These are phyloP conservation scores for Phalaenopsis equestris DNA, from an alignment of 106 monocot genomes.

Conservation along the genomic window DNA sequence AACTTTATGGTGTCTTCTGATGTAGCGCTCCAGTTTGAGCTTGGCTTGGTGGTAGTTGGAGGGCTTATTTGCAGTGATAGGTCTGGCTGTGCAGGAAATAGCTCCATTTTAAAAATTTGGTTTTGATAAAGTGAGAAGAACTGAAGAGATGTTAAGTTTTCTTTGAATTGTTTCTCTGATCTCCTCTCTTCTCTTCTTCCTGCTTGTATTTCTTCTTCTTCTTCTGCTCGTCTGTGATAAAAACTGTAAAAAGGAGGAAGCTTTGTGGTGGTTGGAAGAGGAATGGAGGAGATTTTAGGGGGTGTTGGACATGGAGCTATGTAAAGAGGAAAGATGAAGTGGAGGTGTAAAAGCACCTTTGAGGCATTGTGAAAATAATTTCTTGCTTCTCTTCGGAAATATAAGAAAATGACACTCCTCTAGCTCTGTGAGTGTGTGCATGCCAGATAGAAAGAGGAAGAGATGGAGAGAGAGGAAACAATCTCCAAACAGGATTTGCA, in stretches of 20 bases:
- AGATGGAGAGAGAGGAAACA: neutral
- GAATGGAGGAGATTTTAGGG: neutral
- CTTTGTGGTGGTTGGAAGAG: neutral
- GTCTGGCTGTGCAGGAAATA: slow-evolving; percentile 18
- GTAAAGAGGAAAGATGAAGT: neutral
- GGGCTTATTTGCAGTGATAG: slow-evolving; percentile 43
- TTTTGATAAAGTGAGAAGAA: neutral
- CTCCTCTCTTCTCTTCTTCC: neutral
- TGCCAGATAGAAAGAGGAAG: neutral
- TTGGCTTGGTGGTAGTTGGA: slow-evolving; percentile 22
- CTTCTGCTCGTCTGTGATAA: neutral
- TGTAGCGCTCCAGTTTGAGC: slow-evolving; percentile 15
- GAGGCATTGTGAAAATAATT: slow-evolving; percentile 1
- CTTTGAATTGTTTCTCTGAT: too few relatives aligned
- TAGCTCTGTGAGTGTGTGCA: neutral
- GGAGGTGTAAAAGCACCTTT: neutral
- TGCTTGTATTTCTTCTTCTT: too few relatives aligned
- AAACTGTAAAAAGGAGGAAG: neutral
- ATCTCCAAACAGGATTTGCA: neutral
- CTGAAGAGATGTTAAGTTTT: neutral
- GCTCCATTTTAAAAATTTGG: neutral
- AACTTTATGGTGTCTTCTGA: slow-evolving; percentile 16
- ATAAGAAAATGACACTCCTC: slow-evolving; percentile 9
- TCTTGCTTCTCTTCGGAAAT: slow-evolving; percentile 1
- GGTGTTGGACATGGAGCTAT: neutral